These are phyloP conservation scores for Lactarius evosmus DNA, from an alignment of 768 basidiomycete genomes.

Conservation along the genomic window DNA sequence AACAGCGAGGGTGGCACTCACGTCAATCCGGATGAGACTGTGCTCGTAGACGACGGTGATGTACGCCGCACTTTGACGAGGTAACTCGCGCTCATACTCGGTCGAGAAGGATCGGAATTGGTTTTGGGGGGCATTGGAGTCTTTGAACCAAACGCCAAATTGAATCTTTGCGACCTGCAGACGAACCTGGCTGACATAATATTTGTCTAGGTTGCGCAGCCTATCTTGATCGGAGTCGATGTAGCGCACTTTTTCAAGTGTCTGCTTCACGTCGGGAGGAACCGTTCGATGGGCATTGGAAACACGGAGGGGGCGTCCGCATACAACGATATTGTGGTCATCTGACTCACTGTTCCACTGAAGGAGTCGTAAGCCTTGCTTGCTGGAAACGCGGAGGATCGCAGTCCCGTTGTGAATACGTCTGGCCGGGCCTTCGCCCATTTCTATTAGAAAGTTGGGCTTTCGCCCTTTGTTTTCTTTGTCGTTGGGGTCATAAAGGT, in stretches of 20 bases:
- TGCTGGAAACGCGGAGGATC: conserved; percentile 33
- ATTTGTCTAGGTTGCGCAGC: conserved; percentile 29
- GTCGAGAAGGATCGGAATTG: conserved; percentile 53
- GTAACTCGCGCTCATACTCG: conserved; percentile 61
- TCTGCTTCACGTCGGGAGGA: conserved; percentile 14
- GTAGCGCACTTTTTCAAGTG: conserved; percentile 34
- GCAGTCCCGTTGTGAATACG: conserved; percentile 59
- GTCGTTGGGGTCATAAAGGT: conserved; percentile 41
- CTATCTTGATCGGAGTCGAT: conserved; percentile 34
- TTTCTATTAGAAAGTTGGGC: conserved; percentile 61
- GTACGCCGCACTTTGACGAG: conserved; percentile 44
- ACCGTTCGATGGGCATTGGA: conserved; percentile 15
- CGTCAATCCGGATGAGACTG: conserved; percentile 60
- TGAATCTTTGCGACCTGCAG: conserved; percentile 62
- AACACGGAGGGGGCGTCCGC: conserved; percentile 31
- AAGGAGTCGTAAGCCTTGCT: conserved; percentile 47
- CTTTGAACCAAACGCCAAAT: conserved; percentile 57
- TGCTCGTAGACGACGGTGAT: conserved; percentile 65
- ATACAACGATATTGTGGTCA: conserved; percentile 30
- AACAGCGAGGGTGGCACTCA: conserved; percentile 33
- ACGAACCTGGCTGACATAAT: conserved; percentile 40
- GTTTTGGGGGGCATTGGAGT: conserved; percentile 26
- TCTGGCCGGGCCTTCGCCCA: conserved; percentile 50
- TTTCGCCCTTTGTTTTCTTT: conserved; percentile 30
- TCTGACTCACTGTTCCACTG: conserved; percentile 38